phyloP scores from a whole-genome alignment of 495 filamentous ascomycete genomes.

The Terfezia boudieri region DNA sequence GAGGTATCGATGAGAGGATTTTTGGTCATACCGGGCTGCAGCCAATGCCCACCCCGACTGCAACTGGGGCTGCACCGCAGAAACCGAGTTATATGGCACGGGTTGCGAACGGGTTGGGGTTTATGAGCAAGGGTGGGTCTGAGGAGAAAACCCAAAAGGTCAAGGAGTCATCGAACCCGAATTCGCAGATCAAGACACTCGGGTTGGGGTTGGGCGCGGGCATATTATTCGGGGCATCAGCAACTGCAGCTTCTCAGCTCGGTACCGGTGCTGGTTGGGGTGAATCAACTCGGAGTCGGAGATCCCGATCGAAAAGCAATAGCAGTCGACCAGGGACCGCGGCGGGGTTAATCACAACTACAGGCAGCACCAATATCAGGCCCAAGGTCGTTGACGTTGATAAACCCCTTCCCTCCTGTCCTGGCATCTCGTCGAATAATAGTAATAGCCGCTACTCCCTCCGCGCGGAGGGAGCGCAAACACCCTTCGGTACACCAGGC shows the following conservation, averaged over 20 bases:
- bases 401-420: not conserved
- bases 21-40: not conserved
- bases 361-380: too few species aligned
- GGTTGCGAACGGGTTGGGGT: not conserved
- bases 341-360: not conserved
- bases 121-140: not conserved
- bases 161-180: not conserved
- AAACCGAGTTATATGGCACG: not conserved
- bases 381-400: not conserved
- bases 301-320: not conserved
- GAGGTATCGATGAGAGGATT: not conserved
- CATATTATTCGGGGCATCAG: not conserved
- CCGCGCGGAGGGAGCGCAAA: not conserved
- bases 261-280: not conserved
- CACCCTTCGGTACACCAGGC: not conserved
- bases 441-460: not conserved
- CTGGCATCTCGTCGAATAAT: not conserved
- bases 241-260: not conserved
- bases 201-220: not conserved
- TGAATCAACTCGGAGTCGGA: not conserved
- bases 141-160: not conserved
- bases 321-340: not conserved
- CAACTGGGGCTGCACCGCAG: not conserved
- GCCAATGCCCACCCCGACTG: not conserved
- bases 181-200: not conserved